A percentile compares a stretch with the other conserved stretches of the same genome.
phyloP scores from a whole-genome alignment of 192 early-diverging fungal species.

The Cladochytrium replicatum region DNA sequence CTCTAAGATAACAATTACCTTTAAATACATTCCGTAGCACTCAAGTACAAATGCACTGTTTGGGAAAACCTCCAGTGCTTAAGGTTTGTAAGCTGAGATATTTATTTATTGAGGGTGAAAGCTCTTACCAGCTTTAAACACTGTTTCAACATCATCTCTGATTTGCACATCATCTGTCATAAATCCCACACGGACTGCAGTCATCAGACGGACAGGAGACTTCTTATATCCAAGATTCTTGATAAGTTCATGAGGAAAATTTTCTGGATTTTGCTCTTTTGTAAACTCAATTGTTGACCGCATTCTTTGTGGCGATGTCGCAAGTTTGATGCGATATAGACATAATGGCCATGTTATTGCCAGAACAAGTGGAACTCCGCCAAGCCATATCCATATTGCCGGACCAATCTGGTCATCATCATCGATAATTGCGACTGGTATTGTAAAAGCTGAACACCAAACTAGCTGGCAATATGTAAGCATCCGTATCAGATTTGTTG shows the following conservation, averaged over 20 bases:
- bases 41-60: background rate
- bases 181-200: background rate
- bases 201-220: background rate
- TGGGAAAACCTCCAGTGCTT: background rate
- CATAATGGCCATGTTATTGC: background rate
- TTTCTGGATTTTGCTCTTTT: background rate
- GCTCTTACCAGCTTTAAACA: background rate
- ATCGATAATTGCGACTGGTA: background rate
- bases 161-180: background rate
- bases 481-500: background rate
- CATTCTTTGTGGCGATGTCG: background rate
- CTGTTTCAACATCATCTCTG: background rate
- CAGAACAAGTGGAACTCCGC: background rate
- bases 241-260: background rate
- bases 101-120: too few species aligned
- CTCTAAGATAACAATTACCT: too few species aligned
- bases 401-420: background rate
- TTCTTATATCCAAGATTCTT: background rate
- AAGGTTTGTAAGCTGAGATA: background rate
- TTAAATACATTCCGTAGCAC: background rate
- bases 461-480: background rate
- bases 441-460: background rate
- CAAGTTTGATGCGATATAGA: background rate
- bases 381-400: background rate
- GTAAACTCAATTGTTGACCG: background rate